These are phyloP conservation scores for Aspergillus intermedius DNA, from an alignment of 2,329 filamentous ascomycete genomes.

Conservation along the genomic window DNA sequence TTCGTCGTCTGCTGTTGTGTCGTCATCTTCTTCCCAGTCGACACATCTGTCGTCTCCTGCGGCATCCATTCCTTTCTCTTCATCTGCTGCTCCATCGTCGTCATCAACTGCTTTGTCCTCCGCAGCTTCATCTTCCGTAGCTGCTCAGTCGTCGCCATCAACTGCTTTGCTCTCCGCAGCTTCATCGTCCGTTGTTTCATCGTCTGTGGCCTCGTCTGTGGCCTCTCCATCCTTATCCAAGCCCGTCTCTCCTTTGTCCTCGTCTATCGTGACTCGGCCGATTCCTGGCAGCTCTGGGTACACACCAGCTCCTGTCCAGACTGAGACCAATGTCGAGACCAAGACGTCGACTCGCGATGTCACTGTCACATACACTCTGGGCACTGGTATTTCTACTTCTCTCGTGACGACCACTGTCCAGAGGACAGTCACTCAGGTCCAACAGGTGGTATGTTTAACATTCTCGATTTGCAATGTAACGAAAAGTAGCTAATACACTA, in stretches of 20 bases:
- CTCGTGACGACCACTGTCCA: slow-evolving; percentile 35
- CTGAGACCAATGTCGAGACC: slow-evolving; percentile 3
- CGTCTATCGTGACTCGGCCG: slow-evolving; percentile 7
- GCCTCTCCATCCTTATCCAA: slow-evolving; percentile 1
- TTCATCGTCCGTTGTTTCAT: neutral
- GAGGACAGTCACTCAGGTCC: slow-evolving; percentile 23
- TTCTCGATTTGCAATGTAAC: slow-evolving; percentile 20
- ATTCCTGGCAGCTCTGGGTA: slow-evolving; percentile 10
- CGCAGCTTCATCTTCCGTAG: neutral
- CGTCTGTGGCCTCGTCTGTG: slow-evolving; percentile 2
- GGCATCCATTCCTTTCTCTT: slow-evolving; percentile 6
- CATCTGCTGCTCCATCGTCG: slow-evolving; percentile 3
- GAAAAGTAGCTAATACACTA: slow-evolving; percentile 6
- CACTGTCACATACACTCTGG: slow-evolving; percentile 36
- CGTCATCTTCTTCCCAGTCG: no score
- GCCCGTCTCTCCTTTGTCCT: slow-evolving; percentile 3
- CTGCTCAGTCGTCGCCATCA: slow-evolving; percentile 1
- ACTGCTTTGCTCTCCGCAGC: neutral
- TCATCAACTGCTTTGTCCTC: neutral
- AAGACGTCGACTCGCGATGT: slow-evolving; percentile 18
- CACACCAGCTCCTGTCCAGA: neutral
- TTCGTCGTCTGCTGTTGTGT: slow-evolving; percentile 1
- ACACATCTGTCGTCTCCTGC: neutral
- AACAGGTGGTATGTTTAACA: slow-evolving; percentile 1
- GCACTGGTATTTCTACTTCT: slow-evolving; percentile 27